These are phyloP conservation scores for Dichomitus squalens DNA, from an alignment of 1,284 basidiomycete species.

Conservation along the genomic window DNA sequence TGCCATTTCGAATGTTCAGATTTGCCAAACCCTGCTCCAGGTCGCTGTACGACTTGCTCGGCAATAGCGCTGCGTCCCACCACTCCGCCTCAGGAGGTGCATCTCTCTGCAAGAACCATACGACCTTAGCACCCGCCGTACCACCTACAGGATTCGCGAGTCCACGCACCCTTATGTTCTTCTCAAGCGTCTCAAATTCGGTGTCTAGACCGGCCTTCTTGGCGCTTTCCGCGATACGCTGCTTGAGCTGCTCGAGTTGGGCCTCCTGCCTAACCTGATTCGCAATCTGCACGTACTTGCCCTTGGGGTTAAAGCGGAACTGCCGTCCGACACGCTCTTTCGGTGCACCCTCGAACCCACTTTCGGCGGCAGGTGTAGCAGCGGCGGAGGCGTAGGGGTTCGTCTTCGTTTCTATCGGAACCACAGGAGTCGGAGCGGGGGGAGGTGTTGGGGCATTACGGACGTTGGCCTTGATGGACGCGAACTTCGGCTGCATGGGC, in stretches of 20 bases:
- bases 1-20: constrained; percentile 63
- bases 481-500: constrained; percentile 97
- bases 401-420: constrained; percentile 44
- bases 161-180: constrained; percentile 72
- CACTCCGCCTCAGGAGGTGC: constrained; percentile 92
- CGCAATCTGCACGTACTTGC: constrained; percentile 85
- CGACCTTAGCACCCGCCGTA: not conserved
- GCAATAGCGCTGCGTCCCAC: constrained; percentile 95
- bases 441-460: constrained; percentile 70
- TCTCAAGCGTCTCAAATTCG: constrained; percentile 90
- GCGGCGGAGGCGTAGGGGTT: constrained; percentile 75
- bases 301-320: constrained; percentile 88
- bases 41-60: constrained; percentile 80
- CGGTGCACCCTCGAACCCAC: constrained; percentile 69
- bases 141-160: not conserved
- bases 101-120: constrained; percentile 53
- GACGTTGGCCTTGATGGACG: constrained; percentile 87
- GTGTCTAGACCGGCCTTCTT: constrained; percentile 91
- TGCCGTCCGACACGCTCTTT: constrained; percentile 70
- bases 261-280: constrained; percentile 85
- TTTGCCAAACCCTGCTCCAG: constrained; percentile 56
- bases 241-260: constrained; percentile 90
- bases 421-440: constrained; percentile 51
- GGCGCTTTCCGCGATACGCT: constrained; percentile 90
- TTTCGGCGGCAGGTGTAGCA: constrained; percentile 49